Evolutionary conservation across 805 yeast genomes (phyloP), one percentile per base, ranked within the genome.

Genomic region (Kurtzmaniella cleridarum): DNA sequence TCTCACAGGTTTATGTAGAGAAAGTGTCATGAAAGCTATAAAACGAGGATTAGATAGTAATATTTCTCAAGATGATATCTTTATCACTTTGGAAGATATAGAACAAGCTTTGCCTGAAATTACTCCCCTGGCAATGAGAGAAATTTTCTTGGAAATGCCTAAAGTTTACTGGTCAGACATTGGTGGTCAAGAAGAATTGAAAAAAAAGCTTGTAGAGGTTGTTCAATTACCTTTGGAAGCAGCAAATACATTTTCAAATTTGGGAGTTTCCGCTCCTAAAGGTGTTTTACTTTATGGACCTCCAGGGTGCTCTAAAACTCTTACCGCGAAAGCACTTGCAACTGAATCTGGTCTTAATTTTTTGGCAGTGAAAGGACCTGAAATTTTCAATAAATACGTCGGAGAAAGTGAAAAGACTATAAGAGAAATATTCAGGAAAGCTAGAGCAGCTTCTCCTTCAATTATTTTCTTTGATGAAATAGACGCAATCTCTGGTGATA

Each of bases 111-210:
- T 89, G 56, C 61, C 78, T 1, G 90, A 85, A n/a, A 79, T 93
- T 2, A 72, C 95, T 36, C 98, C 98, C 2, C 84, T 95, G 43
- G 98, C 98, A 2, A 93, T 93, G 98, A 75, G 96, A 42, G 98
- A 93, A 58, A 86, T 91, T 38, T 82, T 89, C 41, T 66, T 93
- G 36, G 99, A 93, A 51, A 86, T 90, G 77, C 98, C 98, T 8
- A 86, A 87, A 51, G 95, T 90, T 0, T 73, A 76, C 44, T 93
- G 98, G 98, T 64, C 76, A 14, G 98, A 93, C 62, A 90, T 93
- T 51, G 98, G 98, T 11, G 99, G 99, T 2, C 98, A 93, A 59
- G 81, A 82, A 17, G 80, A 76, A 14, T 70, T 91, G 41, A 93
- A 93, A 57, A 72, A 75, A 42, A 85, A 89, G 54, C 73, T 93